Conservation (phyloP, 441 rosid genomes). For the Kokia cookei region DNA sequence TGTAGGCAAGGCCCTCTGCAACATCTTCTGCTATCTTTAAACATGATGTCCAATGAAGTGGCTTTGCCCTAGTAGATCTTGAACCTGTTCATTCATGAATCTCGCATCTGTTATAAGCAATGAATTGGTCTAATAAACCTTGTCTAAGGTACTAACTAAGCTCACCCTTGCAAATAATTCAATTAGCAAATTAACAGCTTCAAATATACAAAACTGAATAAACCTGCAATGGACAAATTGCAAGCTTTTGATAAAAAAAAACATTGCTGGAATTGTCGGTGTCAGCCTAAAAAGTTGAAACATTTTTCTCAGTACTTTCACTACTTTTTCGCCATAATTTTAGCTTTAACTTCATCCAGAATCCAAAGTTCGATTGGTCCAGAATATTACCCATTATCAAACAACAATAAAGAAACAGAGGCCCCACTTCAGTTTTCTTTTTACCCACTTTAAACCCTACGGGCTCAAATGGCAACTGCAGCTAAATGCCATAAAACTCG, state of each 20-base stretch:
- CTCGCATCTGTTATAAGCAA: neutral
- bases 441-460: neutral
- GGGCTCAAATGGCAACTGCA: neutral
- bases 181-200: neutral
- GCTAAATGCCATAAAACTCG: neutral
- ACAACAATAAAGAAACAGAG: neutral
- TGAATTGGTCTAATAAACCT: neutral
- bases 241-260: neutral
- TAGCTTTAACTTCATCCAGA: neutral
- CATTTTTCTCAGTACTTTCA: neutral
- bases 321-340: neutral
- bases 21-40: constrained; percentile 94
- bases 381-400: neutral
- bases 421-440: neutral
- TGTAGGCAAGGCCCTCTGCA: constrained; percentile 74
- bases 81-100: constrained; percentile 39
- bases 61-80: constrained; percentile 72
- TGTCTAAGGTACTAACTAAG: neutral
- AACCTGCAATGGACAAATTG: neutral
- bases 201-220: neutral
- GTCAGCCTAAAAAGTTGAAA: neutral
- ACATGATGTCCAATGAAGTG: constrained; percentile 95
- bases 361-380: neutral
- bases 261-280: constrained; percentile 7
- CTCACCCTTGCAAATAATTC: neutral